These are phyloP conservation scores for Aspergillus saccharolyticus DNA, from an alignment of 495 filamentous ascomycete genomes.

Conservation along the genomic window DNA sequence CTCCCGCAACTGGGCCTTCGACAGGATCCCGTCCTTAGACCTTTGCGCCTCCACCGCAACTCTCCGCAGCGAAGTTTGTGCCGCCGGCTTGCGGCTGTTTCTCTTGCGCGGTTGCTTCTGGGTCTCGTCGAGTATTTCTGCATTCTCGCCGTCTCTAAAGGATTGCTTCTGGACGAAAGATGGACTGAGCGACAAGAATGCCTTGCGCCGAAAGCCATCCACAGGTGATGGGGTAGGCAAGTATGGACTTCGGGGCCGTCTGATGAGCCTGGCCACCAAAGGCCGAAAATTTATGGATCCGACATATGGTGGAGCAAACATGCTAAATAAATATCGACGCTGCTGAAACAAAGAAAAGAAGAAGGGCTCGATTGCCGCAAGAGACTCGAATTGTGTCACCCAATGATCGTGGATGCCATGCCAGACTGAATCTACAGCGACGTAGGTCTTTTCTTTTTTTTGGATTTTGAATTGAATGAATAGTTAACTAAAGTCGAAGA, in stretches of 20 bases:
- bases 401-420: not conserved
- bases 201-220: conserved; percentile 34
- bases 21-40: conserved; percentile 45
- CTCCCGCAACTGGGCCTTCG: conserved; percentile 36
- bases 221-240: conserved; percentile 38
- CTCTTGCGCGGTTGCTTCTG: conserved; percentile 45
- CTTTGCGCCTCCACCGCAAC: conserved; percentile 59
- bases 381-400: not conserved
- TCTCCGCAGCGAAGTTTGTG: conserved; percentile 50
- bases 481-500: not conserved
- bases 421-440: not conserved
- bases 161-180: conserved; percentile 33
- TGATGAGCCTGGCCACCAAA: conserved; percentile 17
- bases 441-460: too few species aligned
- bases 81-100: conserved; percentile 41
- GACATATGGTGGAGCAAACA: conserved; percentile 37
- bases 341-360: conserved; percentile 2
- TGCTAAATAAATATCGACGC: conserved; percentile 15
- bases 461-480: too few species aligned
- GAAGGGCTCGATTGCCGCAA: conserved; percentile 9
- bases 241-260: conserved; percentile 28
- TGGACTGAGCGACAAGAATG: conserved; percentile 50
- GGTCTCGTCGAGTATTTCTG: conserved; percentile 18
- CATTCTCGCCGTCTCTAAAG: conserved; percentile 17
- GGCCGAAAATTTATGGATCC: conserved; percentile 29